Base-by-base conservation (phyloP, 2,329 filamentous ascomycete genomes). In the Calonectria henricotiae region DNA sequence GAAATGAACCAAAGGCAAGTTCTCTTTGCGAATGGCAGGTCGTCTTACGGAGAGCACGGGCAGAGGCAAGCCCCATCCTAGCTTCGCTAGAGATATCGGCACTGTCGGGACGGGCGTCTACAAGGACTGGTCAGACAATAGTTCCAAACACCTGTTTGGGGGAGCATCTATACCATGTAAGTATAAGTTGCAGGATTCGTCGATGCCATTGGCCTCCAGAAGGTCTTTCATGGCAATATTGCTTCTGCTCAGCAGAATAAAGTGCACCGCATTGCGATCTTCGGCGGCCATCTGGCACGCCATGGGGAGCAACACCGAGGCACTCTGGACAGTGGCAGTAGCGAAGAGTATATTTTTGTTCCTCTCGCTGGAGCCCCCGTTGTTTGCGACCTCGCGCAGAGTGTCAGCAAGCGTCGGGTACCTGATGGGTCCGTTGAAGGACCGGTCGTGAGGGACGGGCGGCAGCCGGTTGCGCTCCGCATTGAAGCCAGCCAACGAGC, bases 221-320 rank as follows among this genome's bases (percentile, higher is more conserved):
- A 98, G 85, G 39, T 93, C 89, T 15, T 91, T 87, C 62, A 97
- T 82, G 0, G 89, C 84, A 62, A 98, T 88, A 13, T 91, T 88
- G 70, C 91, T 92, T 69, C 92, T 88, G 61, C 95, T 92, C 83
- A 97, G 88, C 4, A 98, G 83, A 0, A 90, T 92, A 79, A 97
- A 92, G 80, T 98, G 96, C 9, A 98, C 94, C 72, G 90, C 88
- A 77, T 90, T 97, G 69, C 88, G 86, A 67, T 89, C 86, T 81
- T 91, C 88, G 25, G 81, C 81, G 7, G 91, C 91, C 95, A 98
- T 98, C 76, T 94, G 89, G 81, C 96, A 98, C 6, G 95, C 94
- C 79, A 98, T 86, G 0, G 95, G 94, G 37, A 98, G 84, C 64
- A 98, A 80, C 37, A 89, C 88, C 0, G 93, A 88, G 17, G 91